Evolutionary conservation across 1,284 basidiomycete species (phyloP).

Genomic region (Retiboletus flavoniger): DNA sequence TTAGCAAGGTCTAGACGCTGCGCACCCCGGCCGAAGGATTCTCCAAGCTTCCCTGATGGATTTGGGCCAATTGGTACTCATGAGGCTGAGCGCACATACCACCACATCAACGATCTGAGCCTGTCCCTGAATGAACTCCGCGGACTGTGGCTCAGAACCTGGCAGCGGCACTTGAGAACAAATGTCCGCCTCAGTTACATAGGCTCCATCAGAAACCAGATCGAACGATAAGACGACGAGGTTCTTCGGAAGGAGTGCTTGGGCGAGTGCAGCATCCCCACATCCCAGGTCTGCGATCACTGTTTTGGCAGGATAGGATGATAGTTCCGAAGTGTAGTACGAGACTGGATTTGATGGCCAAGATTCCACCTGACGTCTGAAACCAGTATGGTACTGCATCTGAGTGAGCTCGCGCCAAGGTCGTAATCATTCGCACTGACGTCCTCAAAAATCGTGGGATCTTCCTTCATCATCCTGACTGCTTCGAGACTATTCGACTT

Average conservation of each 20-base stretch:
- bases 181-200: conserved; percentile 79
- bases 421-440: conserved; percentile 41
- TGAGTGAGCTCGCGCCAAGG: conserved; percentile 7
- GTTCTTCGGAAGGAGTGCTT: conserved; percentile 65
- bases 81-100: conserved; percentile 92
- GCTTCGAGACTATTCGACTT: conserved; percentile 77
- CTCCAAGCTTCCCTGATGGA: conserved; percentile 90
- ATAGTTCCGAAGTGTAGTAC: conserved; percentile 65
- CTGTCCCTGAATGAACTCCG: conserved; percentile 46
- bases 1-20: conserved; percentile 19
- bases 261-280: conserved; percentile 90
- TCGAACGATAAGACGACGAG: conserved; percentile 79
- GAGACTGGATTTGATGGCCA: conserved; percentile 92
- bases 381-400: conserved; percentile 84
- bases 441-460: conserved; percentile 74
- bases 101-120: conserved; percentile 87
- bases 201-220: conserved; percentile 70
- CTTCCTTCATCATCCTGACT: conserved; percentile 76
- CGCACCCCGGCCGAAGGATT: conserved; percentile 78
- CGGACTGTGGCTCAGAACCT: conserved; percentile 62
- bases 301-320: conserved; percentile 59
- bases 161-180: conserved; percentile 75
- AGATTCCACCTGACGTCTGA: conserved; percentile 82
- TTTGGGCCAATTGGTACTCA: conserved; percentile 95
- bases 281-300: conserved; percentile 94